These are phyloP conservation scores for Magnolia sinica DNA, from an alignment of 164 flowering plant genomes.

Conservation along the genomic window DNA sequence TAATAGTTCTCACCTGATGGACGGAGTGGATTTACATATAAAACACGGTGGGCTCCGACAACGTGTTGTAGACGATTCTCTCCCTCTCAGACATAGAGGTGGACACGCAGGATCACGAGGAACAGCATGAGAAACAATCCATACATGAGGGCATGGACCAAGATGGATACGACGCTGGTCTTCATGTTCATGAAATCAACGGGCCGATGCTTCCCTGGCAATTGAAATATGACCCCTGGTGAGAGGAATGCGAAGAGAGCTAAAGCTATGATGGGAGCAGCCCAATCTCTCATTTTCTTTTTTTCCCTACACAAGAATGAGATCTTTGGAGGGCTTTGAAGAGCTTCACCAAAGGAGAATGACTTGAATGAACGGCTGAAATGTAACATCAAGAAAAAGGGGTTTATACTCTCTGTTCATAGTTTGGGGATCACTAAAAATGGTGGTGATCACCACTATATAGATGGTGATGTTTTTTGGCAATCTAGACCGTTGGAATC, in stretches of 20 bases:
- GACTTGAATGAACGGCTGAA: neutral
- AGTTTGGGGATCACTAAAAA: too few species aligned
- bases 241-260: constrained; percentile 65
- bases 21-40: too few species aligned
- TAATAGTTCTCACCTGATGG: too few species aligned
- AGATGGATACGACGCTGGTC: constrained; percentile 53
- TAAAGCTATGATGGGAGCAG: constrained; percentile 60
- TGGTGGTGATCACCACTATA: too few species aligned
- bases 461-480: too few species aligned
- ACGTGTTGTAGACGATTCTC: neutral
- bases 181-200: constrained; percentile 73
- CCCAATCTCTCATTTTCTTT: constrained; percentile 69
- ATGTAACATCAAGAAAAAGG: too few species aligned
- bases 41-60: too few species aligned
- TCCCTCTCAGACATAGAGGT: constrained; percentile 41
- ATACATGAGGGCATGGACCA: constrained; percentile 59
- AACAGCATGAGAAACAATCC: constrained; percentile 71
- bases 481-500: too few species aligned
- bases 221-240: constrained; percentile 69
- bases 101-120: constrained; percentile 57
- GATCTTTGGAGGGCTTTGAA: neutral
- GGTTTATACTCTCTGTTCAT: too few species aligned
- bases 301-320: neutral
- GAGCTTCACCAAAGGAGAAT: neutral
- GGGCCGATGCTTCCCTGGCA: constrained; percentile 65